Conservation (phyloP, 768 basidiomycete species). For the Fibroporia radiculosa region DNA sequence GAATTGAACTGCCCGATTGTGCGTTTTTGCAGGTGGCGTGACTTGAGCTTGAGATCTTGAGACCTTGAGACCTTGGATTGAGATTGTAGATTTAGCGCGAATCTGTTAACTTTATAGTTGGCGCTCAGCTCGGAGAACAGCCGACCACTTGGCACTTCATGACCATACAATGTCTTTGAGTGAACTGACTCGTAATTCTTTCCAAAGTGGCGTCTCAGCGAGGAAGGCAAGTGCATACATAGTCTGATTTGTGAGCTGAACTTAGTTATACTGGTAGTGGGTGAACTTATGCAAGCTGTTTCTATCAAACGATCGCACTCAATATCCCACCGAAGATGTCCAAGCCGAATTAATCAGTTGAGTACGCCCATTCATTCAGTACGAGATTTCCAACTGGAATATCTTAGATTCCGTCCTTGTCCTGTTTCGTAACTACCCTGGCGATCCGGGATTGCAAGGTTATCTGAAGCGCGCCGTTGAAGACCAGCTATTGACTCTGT, state of each 20-base stretch:
- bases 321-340: conserved; percentile 34
- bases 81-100: no score
- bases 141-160: no score
- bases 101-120: no score
- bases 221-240: conserved; percentile 40
- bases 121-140: no score
- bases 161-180: conserved; percentile 71
- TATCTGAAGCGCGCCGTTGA: conserved; percentile 58
- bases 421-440: conserved; percentile 61
- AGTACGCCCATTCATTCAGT: conserved; percentile 10
- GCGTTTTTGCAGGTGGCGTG: no score
- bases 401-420: conserved; percentile 60
- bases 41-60: no score
- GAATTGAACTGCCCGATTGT: no score
- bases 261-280: conserved; percentile 43
- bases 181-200: conserved; percentile 66
- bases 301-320: conserved; percentile 39
- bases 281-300: conserved; percentile 53
- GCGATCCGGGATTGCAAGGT: conserved; percentile 56
- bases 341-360: conserved; percentile 57
- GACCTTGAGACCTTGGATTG: no score
- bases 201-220: conserved; percentile 60
- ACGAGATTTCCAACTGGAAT: not conserved
- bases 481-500: conserved; percentile 46
- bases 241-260: not conserved